Evolutionary conservation across 2,329 filamentous ascomycete genomes (phyloP).

Genomic region (Cercospora zeae-maydis): DNA sequence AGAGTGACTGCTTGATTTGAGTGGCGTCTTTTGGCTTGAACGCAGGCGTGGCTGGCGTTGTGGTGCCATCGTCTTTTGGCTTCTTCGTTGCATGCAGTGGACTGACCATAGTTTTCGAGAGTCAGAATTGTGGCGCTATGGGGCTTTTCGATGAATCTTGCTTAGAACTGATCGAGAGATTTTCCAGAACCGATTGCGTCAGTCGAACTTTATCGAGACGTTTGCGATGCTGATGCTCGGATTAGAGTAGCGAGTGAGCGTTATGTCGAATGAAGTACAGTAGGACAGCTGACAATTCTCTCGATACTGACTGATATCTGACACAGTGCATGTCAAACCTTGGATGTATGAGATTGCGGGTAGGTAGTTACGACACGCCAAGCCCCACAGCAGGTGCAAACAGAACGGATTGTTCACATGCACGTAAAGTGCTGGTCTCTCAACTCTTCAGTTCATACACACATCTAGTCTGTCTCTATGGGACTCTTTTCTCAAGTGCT

Average conservation of each 20-base stretch:
- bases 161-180: not conserved
- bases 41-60: slow-evolving; percentile 15
- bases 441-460: not conserved
- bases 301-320: not conserved
- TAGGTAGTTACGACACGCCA: not conserved
- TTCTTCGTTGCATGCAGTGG: not conserved
- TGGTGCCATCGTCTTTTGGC: not conserved
- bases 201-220: not conserved
- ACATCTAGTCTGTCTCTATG: not conserved
- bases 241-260: not conserved
- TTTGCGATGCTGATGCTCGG: not conserved
- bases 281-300: not conserved
- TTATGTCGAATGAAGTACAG: not conserved
- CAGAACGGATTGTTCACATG: not conserved
- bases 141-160: not conserved
- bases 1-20: slow-evolving; percentile 18
- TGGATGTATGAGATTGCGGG: not conserved
- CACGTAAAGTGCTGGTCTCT: not conserved
- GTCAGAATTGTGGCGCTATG: not conserved
- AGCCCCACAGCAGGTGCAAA: not conserved
- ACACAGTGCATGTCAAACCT: not conserved
- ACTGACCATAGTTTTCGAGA: not conserved
- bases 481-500: not conserved
- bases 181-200: not conserved
- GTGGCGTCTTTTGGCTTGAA: slow-evolving; percentile 37